Conservation (phyloP, 257 asterid species). For the Solanum etuberosum region DNA sequence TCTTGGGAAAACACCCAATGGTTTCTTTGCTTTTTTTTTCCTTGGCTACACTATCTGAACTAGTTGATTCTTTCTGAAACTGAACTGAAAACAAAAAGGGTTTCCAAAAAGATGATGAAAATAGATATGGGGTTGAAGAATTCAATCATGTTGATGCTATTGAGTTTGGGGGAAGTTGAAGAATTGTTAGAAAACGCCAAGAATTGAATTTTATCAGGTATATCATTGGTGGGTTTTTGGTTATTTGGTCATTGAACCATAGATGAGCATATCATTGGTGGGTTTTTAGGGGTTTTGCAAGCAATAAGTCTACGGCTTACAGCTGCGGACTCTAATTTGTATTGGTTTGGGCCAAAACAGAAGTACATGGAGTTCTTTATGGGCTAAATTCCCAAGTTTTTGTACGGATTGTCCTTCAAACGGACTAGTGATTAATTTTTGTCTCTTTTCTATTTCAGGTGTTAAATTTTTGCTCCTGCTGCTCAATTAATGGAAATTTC, state of each 20-base stretch:
- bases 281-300: background rate
- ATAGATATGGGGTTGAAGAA: background rate
- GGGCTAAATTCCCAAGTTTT: background rate
- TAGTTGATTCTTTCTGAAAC: background rate
- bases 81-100: conserved; percentile 29
- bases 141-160: background rate
- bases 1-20: conserved; percentile 36
- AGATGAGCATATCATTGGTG: background rate
- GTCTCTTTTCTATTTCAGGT: background rate
- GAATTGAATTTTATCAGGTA: background rate
- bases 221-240: background rate
- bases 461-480: background rate
- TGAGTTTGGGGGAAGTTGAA: background rate
- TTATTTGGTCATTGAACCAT: background rate
- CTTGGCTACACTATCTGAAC: background rate
- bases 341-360: background rate
- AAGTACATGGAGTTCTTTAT: background rate
- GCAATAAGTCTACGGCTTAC: background rate
- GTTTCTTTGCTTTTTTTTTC: background rate
- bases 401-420: background rate
- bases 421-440: background rate
- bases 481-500: background rate
- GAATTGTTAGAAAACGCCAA: background rate
- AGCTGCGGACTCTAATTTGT: background rate
- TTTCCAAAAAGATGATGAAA: conserved; percentile 13